Conservation (phyloP, 1,139 yeast species). For the Kodamaea suecica region DNA sequence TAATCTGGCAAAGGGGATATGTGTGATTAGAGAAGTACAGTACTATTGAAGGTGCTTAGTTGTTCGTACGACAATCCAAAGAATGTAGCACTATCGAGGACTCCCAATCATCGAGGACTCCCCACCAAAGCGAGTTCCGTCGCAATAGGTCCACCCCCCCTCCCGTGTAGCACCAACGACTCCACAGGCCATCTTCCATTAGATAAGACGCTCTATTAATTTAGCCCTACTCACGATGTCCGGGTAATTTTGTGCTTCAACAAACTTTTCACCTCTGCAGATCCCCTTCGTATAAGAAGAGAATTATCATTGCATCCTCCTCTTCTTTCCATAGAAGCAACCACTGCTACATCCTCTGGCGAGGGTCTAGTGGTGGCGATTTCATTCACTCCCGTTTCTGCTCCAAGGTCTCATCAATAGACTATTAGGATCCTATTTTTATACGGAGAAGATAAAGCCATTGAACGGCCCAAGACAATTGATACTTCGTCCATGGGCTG, state of each 20-base stretch:
- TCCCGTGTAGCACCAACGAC: no score
- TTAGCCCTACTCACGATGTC: slow-evolving; percentile 3
- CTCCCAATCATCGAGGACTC: no score
- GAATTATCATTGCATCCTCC: background rate
- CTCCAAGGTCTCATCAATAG: slow-evolving; percentile 58
- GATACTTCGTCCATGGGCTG: slow-evolving; percentile 37
- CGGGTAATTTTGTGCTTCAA: slow-evolving; percentile 10
- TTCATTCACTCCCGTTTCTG: slow-evolving; percentile 63
- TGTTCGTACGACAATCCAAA: no score
- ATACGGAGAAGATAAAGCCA: slow-evolving; percentile 66
- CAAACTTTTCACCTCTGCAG: no score
- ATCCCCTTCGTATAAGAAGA: background rate
- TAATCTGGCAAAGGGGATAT: background rate
- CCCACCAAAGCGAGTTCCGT: no score
- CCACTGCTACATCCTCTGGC: slow-evolving; percentile 8
- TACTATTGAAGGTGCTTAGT: no score
- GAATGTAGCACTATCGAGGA: no score
- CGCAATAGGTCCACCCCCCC: no score
- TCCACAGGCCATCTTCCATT: background rate
- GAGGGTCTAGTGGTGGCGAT: slow-evolving; percentile 5
- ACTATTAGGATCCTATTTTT: slow-evolving; percentile 55
- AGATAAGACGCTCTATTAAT: background rate
- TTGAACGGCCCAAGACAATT: slow-evolving; percentile 30
- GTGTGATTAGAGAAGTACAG: background rate
- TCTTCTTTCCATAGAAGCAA: background rate